Evolutionary conservation across 495 filamentous ascomycete species (phyloP).

Genomic region (Neurospora pannonica): DNA sequence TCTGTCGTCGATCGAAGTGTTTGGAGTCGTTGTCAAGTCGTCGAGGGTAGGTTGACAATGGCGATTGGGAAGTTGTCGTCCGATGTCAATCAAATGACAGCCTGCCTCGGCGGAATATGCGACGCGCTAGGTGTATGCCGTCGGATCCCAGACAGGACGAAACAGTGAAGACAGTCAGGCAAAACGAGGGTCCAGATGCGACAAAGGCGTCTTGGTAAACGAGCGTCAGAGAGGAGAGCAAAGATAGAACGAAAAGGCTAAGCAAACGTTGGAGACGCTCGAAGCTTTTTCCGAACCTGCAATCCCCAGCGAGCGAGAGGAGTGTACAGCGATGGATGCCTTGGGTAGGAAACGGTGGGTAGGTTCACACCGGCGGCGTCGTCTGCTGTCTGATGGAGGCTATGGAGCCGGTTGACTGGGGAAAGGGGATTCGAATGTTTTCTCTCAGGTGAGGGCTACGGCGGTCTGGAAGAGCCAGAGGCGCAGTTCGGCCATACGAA

Average conservation of each 20-base stretch:
- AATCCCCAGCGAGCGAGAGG: conserved; percentile 3
- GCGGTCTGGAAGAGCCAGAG: not conserved
- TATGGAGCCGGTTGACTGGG: conserved; percentile 2
- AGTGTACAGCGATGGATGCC: not conserved
- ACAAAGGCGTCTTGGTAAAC: conserved; percentile 17
- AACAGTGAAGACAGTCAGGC: conserved; percentile 4
- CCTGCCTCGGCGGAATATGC: not conserved
- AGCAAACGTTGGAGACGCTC: not conserved
- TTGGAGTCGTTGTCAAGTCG: not conserved
- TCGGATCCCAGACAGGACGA: not conserved
- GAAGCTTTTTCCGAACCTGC: conserved; percentile 6
- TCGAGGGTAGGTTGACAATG: not conserved
- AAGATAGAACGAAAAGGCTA: conserved; percentile 7
- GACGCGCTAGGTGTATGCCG: not conserved
- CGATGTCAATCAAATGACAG: not conserved
- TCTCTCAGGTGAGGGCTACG: conserved; percentile 17
- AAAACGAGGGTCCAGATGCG: conserved; percentile 24
- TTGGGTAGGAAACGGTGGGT: conserved; percentile 5
- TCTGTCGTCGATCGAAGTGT: not conserved
- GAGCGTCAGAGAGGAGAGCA: conserved; percentile 13
- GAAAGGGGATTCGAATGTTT: conserved; percentile 20
- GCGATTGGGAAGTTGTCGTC: not conserved
- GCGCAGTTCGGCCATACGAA: not conserved
- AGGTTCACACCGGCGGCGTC: conserved; percentile 7
- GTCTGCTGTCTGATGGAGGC: conserved; percentile 5